Evolutionary conservation across 1,284 basidiomycete genomes (phyloP).

Genomic region (Xerocomus minutiporus): DNA sequence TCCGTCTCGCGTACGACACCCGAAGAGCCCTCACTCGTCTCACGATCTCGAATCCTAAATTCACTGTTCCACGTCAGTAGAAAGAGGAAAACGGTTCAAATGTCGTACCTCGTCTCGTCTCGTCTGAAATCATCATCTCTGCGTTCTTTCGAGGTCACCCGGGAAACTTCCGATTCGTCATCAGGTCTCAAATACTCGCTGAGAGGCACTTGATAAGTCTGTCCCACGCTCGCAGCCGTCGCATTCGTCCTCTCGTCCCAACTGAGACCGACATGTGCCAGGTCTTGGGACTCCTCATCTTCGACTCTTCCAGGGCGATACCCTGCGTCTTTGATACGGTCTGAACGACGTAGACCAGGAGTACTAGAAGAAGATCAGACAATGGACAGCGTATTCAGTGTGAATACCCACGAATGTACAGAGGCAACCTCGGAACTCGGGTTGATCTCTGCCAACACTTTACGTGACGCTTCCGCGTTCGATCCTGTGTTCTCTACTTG

Average conservation of each 20-base stretch:
- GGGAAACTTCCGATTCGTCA: background rate
- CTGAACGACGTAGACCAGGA: background rate
- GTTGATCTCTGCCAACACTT: background rate
- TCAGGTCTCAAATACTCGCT: constrained; percentile 9
- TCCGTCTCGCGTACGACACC: background rate
- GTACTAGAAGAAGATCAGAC: constrained; percentile 10
- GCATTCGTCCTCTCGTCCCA: constrained; percentile 9
- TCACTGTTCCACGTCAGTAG: constrained; percentile 2
- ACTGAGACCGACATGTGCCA: background rate
- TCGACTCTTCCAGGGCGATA: background rate
- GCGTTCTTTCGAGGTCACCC: background rate
- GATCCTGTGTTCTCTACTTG: background rate
- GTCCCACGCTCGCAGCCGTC: background rate
- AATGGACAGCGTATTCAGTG: background rate
- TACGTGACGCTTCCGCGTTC: background rate
- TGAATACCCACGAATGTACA: constrained; percentile 7
- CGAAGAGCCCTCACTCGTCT: background rate
- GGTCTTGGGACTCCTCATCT: background rate
- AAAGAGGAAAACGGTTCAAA: background rate
- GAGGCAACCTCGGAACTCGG: background rate
- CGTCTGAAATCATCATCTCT: background rate
- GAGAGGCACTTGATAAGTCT: constrained; percentile 21
- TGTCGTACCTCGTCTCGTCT: constrained; percentile 7
- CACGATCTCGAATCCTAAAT: background rate
- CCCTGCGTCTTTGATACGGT: background rate